phyloP scores from a whole-genome alignment of 352 stramenopile genomes.

The Phytophthora megakarya region DNA sequence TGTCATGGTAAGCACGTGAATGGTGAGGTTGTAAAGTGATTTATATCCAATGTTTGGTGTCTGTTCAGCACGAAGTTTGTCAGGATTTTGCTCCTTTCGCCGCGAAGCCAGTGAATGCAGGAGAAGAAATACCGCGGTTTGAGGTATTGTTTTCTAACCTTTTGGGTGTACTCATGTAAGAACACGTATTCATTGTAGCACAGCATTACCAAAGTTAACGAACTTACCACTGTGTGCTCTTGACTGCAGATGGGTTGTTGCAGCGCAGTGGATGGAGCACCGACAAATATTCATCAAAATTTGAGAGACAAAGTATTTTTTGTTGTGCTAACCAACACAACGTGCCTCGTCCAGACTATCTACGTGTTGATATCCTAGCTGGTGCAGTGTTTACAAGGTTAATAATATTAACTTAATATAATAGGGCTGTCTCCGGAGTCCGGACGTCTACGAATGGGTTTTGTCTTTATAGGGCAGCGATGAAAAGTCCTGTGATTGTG shows the following conservation, averaged over 20 bases:
- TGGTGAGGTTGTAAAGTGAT: not conserved
- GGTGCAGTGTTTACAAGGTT: constrained; percentile 9
- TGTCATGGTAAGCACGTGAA: constrained; percentile 48
- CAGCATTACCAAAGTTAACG: not conserved
- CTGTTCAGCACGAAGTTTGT: constrained; percentile 60
- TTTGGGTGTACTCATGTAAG: constrained; percentile 40
- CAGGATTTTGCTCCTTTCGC: constrained; percentile 57
- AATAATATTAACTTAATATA: not conserved
- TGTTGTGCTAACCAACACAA: not conserved
- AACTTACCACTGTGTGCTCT: not conserved
- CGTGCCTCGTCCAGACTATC: not conserved
- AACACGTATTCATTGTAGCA: not conserved
- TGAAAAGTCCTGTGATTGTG: constrained; percentile 18
- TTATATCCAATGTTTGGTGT: not conserved
- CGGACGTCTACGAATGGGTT: not conserved
- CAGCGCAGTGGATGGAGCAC: constrained; percentile 36
- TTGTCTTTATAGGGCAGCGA: constrained; percentile 24
- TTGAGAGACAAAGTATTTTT: constrained; percentile 4
- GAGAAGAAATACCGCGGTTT: constrained; percentile 22
- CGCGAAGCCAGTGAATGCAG: constrained; percentile 22
- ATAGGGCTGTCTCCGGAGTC: not conserved
- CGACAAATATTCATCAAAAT: constrained; percentile 27
- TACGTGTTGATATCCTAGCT: constrained; percentile 3
- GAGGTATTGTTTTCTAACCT: constrained; percentile 58
- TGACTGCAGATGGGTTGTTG: constrained; percentile 28